Evolutionary conservation across 768 basidiomycete species (phyloP).

Genomic region (Phanerochaete sordida): DNA sequence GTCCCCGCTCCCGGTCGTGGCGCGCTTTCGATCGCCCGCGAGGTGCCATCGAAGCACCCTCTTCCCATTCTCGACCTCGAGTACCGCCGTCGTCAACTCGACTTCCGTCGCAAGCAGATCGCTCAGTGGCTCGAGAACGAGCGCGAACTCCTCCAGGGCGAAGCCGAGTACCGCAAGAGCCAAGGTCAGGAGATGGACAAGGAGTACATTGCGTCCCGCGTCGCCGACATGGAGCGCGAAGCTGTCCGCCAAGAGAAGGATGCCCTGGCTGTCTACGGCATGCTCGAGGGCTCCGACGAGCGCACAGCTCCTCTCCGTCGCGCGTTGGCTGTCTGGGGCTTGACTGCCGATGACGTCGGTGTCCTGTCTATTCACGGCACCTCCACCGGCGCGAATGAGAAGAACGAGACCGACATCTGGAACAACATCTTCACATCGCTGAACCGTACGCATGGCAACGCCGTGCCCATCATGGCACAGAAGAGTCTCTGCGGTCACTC

Average conservation of each 20-base stretch:
- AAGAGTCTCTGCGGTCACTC: slow-evolving; percentile 97
- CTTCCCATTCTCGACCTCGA: slow-evolving; percentile 77
- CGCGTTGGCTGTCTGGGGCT: slow-evolving; percentile 94
- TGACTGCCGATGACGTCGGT: slow-evolving; percentile 90
- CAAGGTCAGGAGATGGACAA: slow-evolving; percentile 51
- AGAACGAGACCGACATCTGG: slow-evolving; percentile 97
- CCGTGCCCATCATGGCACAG: slow-evolving; percentile 96
- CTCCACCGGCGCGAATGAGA: slow-evolving; percentile 85
- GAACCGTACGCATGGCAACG: slow-evolving; percentile 89
- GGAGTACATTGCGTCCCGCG: slow-evolving; percentile 70
- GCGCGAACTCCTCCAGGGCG: slow-evolving; percentile 77
- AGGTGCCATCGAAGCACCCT: slow-evolving; percentile 76
- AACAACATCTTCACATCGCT: slow-evolving; percentile 90
- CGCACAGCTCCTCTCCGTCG: slow-evolving; percentile 89
- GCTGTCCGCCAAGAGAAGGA: slow-evolving; percentile 91
- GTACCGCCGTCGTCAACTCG: slow-evolving; percentile 90
- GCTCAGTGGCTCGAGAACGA: slow-evolving; percentile 93
- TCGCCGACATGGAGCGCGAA: slow-evolving; percentile 86
- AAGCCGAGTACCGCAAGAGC: slow-evolving; percentile 59
- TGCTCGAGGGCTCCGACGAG: slow-evolving; percentile 87
- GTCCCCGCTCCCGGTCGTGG: slow-evolving; percentile 96
- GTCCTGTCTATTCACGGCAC: slow-evolving; percentile 89
- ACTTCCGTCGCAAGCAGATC: slow-evolving; percentile 94
- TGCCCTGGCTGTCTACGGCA: slow-evolving; percentile 89
- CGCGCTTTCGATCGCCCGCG: slow-evolving; percentile 83